Conservation (phyloP, 345 rosid genomes). For the Mallotus nudiflorus region DNA sequence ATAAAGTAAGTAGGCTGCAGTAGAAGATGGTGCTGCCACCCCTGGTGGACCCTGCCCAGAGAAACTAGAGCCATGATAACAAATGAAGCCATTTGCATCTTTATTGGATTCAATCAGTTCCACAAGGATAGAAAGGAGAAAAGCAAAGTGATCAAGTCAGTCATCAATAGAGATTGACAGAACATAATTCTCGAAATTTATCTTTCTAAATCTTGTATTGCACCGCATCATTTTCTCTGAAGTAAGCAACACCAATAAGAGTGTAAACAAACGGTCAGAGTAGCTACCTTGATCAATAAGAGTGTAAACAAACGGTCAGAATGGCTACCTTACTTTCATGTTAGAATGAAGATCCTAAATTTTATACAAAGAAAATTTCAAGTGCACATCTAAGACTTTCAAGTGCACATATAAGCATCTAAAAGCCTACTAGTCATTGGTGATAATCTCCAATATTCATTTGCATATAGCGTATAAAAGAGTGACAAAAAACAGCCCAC, state of each 20-base stretch:
- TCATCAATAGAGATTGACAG: background rate
- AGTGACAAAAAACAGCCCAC: constrained; percentile 19
- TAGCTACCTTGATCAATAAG: too few relatives aligned
- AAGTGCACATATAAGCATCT: background rate
- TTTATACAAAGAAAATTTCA: background rate
- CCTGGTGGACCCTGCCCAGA: too few relatives aligned
- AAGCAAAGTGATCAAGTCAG: background rate
- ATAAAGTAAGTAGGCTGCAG: too few relatives aligned
- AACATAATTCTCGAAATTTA: background rate
- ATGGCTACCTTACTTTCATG: background rate
- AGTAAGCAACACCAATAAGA: too few relatives aligned
- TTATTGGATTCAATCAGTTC: too few relatives aligned
- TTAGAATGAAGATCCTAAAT: background rate
- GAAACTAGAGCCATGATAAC: too few relatives aligned
- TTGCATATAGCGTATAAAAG: constrained; percentile 29
- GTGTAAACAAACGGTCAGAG: too few relatives aligned
- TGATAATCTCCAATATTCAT: constrained; percentile 15
- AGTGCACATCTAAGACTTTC: background rate
- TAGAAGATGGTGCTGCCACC: too few relatives aligned
- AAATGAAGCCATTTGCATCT: too few relatives aligned
- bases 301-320: too few relatives aligned
- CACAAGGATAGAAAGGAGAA: too few relatives aligned
- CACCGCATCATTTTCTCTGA: background rate
- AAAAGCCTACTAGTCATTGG: background rate
- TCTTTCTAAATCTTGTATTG: background rate